Evolutionary conservation across 805 yeast genomes (phyloP), one percentile per base, ranked within the genome.

Genomic region (Suhomyces faveliae): DNA sequence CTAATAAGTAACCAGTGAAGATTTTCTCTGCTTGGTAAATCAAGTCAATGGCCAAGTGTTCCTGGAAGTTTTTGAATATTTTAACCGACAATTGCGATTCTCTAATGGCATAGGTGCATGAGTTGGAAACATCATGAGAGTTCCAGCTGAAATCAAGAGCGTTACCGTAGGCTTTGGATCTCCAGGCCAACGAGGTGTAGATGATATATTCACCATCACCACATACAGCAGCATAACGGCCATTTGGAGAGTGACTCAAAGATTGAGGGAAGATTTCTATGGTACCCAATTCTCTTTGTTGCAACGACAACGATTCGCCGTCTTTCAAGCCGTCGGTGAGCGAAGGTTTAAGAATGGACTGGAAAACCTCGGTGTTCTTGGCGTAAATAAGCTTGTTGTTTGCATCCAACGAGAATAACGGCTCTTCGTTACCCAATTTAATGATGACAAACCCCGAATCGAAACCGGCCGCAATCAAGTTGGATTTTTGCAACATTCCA

Each of bases 191-290:
- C 1, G 99, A 92, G 2, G 98, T 91, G 71, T 92, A 94, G 46
- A 94, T 85, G 58, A 92, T 89, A 66, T 89, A 92, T 70, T 94
- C 99, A 51, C 97, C 97, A 70, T 94, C 99, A 63, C 99, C 99
- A 40, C 92, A 86, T 43, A 94, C 97, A 22, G 98, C 87, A 35
- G 91, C 97, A 65, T 87, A 94, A 68, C 97, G 83, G 54, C 99
- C 99, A 64, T 94, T 94, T 53, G 98, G 97, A 40, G 98, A 92
- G 68, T 94, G 99, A 43, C 78, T 73, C 61, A 94, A 77, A 51
- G 87, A 79, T 52, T 87, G 86, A 45, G 99, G 98, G 76, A 84
- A 94, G 40, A 92, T 81, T 68, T 94, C 99, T 45, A 92, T 89
- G 20, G 89, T 75, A n/a, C 99, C 99, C 51, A 94, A 75, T 61